These are phyloP conservation scores for Chaetomium globosum DNA, from an alignment of 2,329 filamentous ascomycete genomes.

Conservation along the genomic window DNA sequence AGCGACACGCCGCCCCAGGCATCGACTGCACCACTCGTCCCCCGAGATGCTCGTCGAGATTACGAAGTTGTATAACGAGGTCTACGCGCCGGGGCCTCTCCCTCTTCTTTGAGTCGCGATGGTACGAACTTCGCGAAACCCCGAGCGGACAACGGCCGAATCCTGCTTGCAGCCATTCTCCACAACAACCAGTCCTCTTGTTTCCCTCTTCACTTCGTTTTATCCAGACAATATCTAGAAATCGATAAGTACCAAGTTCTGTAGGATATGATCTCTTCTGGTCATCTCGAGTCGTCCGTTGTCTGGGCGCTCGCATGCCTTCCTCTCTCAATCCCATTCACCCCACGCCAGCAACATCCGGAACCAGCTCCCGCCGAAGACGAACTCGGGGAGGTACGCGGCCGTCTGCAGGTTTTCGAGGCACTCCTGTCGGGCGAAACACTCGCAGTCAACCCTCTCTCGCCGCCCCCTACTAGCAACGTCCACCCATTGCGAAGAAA, in stretches of 20 bases:
- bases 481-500: constrained; percentile 58
- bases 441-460: constrained; percentile 60
- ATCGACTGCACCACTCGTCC: constrained; percentile 55
- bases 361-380: constrained; percentile 55
- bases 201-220: constrained; percentile 70
- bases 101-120: constrained; percentile 55
- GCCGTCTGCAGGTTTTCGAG: constrained; percentile 75
- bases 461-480: constrained; percentile 43
- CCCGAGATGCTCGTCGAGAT: constrained; percentile 65
- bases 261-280: constrained; percentile 57
- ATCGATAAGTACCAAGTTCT: constrained; percentile 54
- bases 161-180: constrained; percentile 49
- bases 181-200: constrained; percentile 58
- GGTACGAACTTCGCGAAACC: constrained; percentile 66
- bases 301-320: constrained; percentile 63
- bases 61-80: constrained; percentile 70
- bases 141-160: constrained; percentile 42
- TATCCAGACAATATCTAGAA: constrained; percentile 56
- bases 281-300: constrained; percentile 59
- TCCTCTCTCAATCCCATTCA: constrained; percentile 39
- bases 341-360: constrained; percentile 40
- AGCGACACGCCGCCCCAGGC: constrained; percentile 63
- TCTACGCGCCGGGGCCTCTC: constrained; percentile 61
- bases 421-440: constrained; percentile 73
- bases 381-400: constrained; percentile 64